A percentile compares a stretch with the other conserved stretches of the same genome.
Evolutionary conservation across 2,329 filamentous ascomycete species (phyloP).

Genomic region (Sclerotinia sclerotiorum): DNA sequence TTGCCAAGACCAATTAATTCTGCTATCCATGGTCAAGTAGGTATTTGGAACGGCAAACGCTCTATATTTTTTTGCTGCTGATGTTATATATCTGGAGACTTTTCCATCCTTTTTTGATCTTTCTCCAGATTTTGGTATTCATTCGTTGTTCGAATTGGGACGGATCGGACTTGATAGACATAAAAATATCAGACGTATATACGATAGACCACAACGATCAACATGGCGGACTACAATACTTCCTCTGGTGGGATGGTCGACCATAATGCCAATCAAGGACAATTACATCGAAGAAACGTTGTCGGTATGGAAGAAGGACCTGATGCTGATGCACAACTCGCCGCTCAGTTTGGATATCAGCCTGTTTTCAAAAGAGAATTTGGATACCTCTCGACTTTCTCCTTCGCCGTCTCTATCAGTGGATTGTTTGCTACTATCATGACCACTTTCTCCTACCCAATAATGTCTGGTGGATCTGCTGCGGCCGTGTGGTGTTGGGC

Average conservation of each 20-base stretch:
- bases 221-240: constrained; percentile 17
- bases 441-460: constrained; percentile 55
- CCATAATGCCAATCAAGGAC: constrained; percentile 2
- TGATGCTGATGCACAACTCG: constrained; percentile 39
- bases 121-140: constrained; percentile 4
- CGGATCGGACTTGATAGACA: not conserved
- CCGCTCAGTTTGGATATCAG: constrained; percentile 40
- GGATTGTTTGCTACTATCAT: constrained; percentile 56
- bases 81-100: constrained; percentile 8
- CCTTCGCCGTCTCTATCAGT: constrained; percentile 58
- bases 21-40: constrained; percentile 1
- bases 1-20: constrained; percentile 13
- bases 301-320: constrained; percentile 31
- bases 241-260: constrained; percentile 13
- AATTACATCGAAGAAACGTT: constrained; percentile 6
- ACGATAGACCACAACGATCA: constrained; percentile 8
- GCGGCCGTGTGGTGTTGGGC: constrained; percentile 59
- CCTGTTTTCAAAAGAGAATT: constrained; percentile 61
- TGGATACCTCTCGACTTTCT: constrained; percentile 57
- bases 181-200: not conserved
- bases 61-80: constrained; percentile 2
- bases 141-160: constrained; percentile 9
- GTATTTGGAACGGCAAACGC: constrained; percentile 7
- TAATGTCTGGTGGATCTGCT: constrained; percentile 53
- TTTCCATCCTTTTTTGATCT: not conserved